Conservation (phyloP, 2,329 filamentous ascomycete genomes). For the Metarhizium robertsii region DNA sequence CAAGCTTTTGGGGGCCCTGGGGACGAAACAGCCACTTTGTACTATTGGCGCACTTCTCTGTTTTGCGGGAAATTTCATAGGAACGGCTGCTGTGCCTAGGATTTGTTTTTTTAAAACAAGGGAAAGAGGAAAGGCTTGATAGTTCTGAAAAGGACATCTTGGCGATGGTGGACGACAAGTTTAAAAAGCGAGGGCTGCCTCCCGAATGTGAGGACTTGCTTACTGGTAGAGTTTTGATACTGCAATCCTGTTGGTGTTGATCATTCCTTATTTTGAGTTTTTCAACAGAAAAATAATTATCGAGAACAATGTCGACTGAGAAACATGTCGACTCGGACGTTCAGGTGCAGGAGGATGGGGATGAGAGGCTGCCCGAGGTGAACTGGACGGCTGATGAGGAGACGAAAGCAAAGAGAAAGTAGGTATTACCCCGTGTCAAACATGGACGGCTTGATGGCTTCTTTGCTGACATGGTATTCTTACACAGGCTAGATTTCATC, state of each 20-base stretch:
- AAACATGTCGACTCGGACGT: neutral
- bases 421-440: conserved; percentile 6
- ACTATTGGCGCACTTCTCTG: neutral
- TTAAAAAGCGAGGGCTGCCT: neutral
- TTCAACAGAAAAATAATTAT: neutral
- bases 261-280: no score
- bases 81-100: neutral
- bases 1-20: neutral
- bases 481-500: conserved; percentile 25
- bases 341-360: neutral
- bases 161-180: neutral
- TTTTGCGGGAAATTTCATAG: neutral
- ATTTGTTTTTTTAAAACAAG: neutral
- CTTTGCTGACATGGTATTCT: neutral
- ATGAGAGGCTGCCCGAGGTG: neutral
- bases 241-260: no score
- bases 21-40: neutral
- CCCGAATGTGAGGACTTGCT: neutral
- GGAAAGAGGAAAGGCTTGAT: neutral
- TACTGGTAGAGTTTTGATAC: no score
- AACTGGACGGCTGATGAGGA: conserved; percentile 29
- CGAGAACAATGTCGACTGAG: neutral
- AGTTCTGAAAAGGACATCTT: neutral
- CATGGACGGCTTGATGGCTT: neutral
- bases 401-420: conserved; percentile 28